phyloP scores from a whole-genome alignment of 352 stramenopile species.

The Phytophthora rubi region DNA sequence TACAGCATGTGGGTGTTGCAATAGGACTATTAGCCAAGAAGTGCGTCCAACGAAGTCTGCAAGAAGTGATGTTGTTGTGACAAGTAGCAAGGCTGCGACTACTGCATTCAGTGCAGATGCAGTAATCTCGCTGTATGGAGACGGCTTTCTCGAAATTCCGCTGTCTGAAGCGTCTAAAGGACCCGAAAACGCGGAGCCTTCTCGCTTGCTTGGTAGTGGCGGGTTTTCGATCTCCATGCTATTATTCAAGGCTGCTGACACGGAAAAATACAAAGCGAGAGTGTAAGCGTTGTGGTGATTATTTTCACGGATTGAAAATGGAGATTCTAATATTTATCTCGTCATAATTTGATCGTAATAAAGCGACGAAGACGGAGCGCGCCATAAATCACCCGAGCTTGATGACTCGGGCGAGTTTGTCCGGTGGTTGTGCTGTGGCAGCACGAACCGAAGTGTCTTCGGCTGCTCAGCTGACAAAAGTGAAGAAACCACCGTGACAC shows the following conservation, averaged over 20 bases:
- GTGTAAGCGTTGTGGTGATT: slow-evolving; percentile 24
- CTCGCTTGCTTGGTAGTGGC: slow-evolving; percentile 12
- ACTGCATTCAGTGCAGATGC: neutral
- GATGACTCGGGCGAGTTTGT: slow-evolving; percentile 68
- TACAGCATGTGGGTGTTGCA: neutral
- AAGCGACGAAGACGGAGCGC: slow-evolving; percentile 39
- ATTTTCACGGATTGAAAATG: neutral
- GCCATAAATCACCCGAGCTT: slow-evolving; percentile 59
- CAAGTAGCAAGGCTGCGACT: neutral
- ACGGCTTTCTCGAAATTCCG: slow-evolving; percentile 59
- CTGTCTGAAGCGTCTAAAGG: slow-evolving; percentile 5
- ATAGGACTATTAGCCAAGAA: neutral
- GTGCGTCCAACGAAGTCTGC: neutral
- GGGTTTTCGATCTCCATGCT: slow-evolving; percentile 47
- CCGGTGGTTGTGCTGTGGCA: slow-evolving; percentile 68
- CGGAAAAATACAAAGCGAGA: slow-evolving; percentile 33
- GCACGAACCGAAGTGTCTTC: slow-evolving; percentile 56
- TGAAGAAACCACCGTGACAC: slow-evolving; percentile 2
- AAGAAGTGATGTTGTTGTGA: neutral
- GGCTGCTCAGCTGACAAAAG: slow-evolving; percentile 45
- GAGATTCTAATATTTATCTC: neutral
- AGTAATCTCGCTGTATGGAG: slow-evolving; percentile 57
- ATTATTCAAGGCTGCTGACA: slow-evolving; percentile 58
- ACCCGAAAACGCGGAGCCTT: neutral
- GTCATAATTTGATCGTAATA: neutral